Percentiles rank a stretch among this genome's conserved stretches.
Evolutionary conservation across 192 early-diverging fungal species (phyloP).

Genomic region (Backusella tarrabulga): DNA sequence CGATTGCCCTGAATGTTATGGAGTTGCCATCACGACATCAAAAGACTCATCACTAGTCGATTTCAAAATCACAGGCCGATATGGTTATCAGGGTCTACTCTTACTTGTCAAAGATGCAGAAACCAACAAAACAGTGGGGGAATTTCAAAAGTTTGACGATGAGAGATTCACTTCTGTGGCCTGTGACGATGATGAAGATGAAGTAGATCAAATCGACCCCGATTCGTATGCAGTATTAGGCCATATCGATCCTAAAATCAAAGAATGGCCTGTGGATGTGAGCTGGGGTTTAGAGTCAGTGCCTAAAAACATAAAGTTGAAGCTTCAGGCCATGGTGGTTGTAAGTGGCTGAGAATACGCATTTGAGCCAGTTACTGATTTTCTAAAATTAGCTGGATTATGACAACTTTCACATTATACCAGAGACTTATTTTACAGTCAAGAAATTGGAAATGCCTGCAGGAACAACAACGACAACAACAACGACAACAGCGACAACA

Average conservation of each 20-base stretch:
- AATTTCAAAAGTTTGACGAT: slow-evolving; percentile 10
- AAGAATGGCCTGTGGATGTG: slow-evolving; percentile 10
- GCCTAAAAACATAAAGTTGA: not conserved
- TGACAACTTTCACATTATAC: slow-evolving; percentile 20
- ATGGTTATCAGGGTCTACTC: slow-evolving; percentile 5
- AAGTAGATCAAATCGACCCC: slow-evolving; percentile 4
- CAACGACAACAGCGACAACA: not conserved
- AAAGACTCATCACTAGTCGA: not conserved
- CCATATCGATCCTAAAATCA: slow-evolving; percentile 7
- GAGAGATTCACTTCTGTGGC: slow-evolving; percentile 5
- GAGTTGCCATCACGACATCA: not conserved
- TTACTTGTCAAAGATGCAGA: slow-evolving; percentile 7
- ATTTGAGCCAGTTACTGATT: not conserved
- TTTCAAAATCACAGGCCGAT: not conserved
- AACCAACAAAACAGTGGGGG: slow-evolving; percentile 15
- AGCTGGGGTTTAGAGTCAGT: slow-evolving; percentile 2
- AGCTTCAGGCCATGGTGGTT: slow-evolving; percentile 18
- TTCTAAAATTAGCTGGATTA: slow-evolving; percentile 15
- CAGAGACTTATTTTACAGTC: slow-evolving; percentile 10
- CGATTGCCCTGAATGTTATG: slow-evolving; percentile 14
- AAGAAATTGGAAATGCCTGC: not conserved
- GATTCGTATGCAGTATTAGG: slow-evolving; percentile 10
- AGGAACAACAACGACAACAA: not conserved
- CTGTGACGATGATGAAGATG: slow-evolving; percentile 18
- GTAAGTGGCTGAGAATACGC: not conserved